Conservation (phyloP, 345 rosid genomes). For the Arabidopsis thaliana region DNA sequence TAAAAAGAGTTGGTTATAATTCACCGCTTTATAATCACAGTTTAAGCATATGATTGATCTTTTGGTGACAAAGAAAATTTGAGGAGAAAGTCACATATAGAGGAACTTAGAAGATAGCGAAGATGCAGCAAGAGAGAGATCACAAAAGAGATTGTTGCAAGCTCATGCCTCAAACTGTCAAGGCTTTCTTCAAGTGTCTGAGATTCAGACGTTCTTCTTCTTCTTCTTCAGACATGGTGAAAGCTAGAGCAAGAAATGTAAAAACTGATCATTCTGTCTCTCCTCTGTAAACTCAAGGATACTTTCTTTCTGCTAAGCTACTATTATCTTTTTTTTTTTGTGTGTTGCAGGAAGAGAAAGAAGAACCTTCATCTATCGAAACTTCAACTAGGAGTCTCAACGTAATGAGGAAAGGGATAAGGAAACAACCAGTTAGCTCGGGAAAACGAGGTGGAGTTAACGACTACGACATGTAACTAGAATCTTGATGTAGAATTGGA, state of each 20-base stretch:
- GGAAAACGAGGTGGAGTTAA: conserved; percentile 44
- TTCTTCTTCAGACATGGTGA: conserved; percentile 26
- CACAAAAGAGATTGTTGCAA: conserved; percentile 25
- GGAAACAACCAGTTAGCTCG: conserved; percentile 33
- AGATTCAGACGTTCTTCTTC: conserved; percentile 33
- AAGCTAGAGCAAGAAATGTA: conserved; percentile 30
- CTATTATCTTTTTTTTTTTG: neutral
- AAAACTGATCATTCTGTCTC: conserved; percentile 1
- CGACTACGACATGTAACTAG: conserved; percentile 32
- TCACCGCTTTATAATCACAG: neutral
- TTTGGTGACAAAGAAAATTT: neutral
- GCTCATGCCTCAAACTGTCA: conserved; percentile 21
- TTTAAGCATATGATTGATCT: neutral
- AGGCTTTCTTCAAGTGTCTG: conserved; percentile 27
- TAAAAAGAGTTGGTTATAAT: neutral
- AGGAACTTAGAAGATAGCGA: neutral
- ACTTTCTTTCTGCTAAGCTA: neutral
- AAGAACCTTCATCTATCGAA: conserved; percentile 26
- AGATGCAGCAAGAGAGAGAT: conserved; percentile 32
- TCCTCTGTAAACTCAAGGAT: neutral
- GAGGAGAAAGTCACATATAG: conserved; percentile 6
- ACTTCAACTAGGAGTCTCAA: conserved; percentile 35
- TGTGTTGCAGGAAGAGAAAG: conserved; percentile 26
- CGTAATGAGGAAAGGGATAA: neutral
- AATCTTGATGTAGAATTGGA: conserved; percentile 12